A percentile compares a stretch with the other conserved stretches of the same genome.
Conservation (phyloP, 2,329 filamentous ascomycete species). For the Tolypocladium pustulatum region DNA sequence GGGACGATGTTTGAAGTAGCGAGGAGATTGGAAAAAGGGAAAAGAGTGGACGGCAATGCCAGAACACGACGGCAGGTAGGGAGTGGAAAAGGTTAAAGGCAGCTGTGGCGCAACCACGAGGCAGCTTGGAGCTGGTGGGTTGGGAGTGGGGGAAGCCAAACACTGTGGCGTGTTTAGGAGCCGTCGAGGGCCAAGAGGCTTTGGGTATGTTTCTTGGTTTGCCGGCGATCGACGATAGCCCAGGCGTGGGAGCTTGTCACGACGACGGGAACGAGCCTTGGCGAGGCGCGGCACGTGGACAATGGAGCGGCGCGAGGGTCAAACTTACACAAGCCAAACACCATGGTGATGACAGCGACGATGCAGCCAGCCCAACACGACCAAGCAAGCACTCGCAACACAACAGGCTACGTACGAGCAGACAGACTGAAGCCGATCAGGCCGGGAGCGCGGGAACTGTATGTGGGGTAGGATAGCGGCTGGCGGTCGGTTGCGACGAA, state of each 20-base stretch:
- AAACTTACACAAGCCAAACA: conserved; percentile 6
- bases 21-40: no score
- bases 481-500: not conserved
- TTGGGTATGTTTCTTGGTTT: not conserved
- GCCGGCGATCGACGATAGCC: no score
- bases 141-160: not conserved
- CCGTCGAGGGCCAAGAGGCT: not conserved
- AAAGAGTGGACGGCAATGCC: not conserved
- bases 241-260: not conserved
- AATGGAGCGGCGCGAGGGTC: not conserved
- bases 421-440: not conserved
- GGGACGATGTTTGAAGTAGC: no score
- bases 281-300: not conserved
- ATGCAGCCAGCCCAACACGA: not conserved
- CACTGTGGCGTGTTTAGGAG: not conserved
- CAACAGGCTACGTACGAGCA: not conserved
- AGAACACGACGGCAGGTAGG: not conserved
- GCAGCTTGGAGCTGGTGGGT: not conserved
- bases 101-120: not conserved
- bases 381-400: not conserved
- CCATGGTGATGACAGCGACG: not conserved
- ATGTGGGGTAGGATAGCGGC: not conserved
- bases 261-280: not conserved
- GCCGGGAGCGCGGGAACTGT: not conserved
- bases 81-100: not conserved